Conservation (phyloP, 352 stramenopile genomes). For the Pelagophyceae sp. region DNA sequence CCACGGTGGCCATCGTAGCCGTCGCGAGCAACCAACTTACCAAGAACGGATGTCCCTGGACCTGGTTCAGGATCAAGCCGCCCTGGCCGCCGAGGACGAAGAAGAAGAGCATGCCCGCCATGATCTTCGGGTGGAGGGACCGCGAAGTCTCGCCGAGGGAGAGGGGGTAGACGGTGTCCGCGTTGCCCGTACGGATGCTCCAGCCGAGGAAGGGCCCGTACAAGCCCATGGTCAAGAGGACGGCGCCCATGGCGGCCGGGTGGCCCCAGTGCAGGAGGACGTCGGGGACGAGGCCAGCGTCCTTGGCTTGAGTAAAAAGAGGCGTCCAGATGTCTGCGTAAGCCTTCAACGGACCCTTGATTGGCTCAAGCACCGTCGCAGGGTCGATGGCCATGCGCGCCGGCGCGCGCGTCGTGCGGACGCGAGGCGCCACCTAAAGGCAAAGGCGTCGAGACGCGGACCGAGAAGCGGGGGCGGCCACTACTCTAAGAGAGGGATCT, state of each 20-base stretch:
- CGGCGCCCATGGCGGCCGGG: conserved; percentile 31
- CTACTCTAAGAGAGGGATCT: no score
- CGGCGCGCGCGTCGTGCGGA: no score
- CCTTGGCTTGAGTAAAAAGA: conserved; percentile 31
- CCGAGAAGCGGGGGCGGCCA: no score
- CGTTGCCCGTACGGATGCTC: conserved; percentile 37
- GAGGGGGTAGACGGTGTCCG: conserved; percentile 29
- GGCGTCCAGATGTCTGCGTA: conserved; percentile 26
- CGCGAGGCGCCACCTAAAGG: no score
- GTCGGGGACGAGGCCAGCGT: conserved; percentile 31
- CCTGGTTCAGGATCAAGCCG: conserved; percentile 13
- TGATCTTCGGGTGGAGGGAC: conserved; percentile 35
- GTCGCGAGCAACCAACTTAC: no score
- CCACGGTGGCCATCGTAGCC: no score
- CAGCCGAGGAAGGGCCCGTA: conserved; percentile 36
- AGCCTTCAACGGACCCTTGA: conserved; percentile 1
- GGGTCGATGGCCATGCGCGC: no score
- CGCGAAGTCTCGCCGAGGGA: conserved; percentile 37
- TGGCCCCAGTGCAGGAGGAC: conserved; percentile 37
- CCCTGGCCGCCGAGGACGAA: conserved; percentile 39
- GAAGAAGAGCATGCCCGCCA: conserved; percentile 39
- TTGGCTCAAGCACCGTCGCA: not conserved
- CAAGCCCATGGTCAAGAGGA: conserved; percentile 34
- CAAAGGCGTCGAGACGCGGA: no score
- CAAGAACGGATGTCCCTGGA: not conserved